phyloP scores from a whole-genome alignment of 1,284 basidiomycete species.

The Trametes sp. region DNA sequence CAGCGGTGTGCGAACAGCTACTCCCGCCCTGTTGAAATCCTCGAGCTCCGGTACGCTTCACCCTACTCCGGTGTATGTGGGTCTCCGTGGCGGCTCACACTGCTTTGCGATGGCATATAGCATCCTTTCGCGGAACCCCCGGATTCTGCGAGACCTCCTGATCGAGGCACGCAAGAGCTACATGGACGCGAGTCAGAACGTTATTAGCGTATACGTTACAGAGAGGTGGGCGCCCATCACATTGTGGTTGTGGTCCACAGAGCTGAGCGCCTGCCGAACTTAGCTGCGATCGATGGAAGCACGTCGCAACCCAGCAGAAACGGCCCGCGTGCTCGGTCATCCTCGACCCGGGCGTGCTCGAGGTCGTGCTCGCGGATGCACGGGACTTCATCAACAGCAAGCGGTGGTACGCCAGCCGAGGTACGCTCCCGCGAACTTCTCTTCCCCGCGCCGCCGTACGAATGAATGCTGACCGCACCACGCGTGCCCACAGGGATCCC shows the following conservation, averaged over 20 bases:
- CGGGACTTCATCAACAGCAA: conserved; percentile 33
- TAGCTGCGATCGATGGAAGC: conserved; percentile 27
- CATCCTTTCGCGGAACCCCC: conserved; percentile 32
- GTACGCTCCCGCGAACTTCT: conserved; percentile 12
- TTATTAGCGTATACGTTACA: conserved; percentile 26
- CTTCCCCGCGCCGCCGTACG: background rate
- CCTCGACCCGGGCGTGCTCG: conserved; percentile 33
- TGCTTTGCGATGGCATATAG: conserved; percentile 17
- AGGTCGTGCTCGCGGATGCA: conserved; percentile 33
- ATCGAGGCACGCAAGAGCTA: conserved; percentile 39
- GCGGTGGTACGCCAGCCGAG: conserved; percentile 31
- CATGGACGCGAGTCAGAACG: conserved; percentile 31
- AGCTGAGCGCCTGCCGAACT: background rate
- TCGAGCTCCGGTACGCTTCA: conserved; percentile 35
- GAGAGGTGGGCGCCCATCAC: conserved; percentile 18
- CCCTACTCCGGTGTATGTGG: background rate
- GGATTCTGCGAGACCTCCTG: conserved; percentile 38
- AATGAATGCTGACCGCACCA: background rate
- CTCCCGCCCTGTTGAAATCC: conserved; percentile 25
- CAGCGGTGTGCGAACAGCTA: conserved; percentile 40
- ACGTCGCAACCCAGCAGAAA: conserved; percentile 26
- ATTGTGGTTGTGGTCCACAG: conserved; percentile 7
- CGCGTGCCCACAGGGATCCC: conserved; percentile 53
- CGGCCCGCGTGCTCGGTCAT: conserved; percentile 31
- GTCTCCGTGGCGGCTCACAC: background rate